phyloP scores from a whole-genome alignment of 2,329 filamentous ascomycete species.

The Penicillium sp. region DNA sequence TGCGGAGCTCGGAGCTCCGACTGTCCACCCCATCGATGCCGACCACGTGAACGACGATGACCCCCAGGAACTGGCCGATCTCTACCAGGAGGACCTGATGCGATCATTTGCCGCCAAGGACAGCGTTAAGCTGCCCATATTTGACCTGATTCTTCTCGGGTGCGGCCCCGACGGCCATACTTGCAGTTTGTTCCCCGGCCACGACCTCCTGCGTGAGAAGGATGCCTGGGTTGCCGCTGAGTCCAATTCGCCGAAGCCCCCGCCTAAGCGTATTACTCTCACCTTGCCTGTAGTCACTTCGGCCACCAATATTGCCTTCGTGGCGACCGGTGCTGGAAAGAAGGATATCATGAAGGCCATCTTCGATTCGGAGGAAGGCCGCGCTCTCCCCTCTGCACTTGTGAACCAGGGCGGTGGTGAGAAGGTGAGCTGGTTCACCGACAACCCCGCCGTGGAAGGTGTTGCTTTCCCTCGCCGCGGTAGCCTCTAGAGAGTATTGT shows the following conservation, averaged over 20 bases:
- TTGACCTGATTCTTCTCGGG: conserved; percentile 90
- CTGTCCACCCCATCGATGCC: conserved; percentile 78
- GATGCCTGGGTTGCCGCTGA: conserved; percentile 92
- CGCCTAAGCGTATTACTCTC: conserved; percentile 85
- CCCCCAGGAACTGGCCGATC: conserved; percentile 87
- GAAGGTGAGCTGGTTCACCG: conserved; percentile 93
- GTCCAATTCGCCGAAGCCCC: conserved; percentile 92
- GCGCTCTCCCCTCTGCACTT: conserved; percentile 78
- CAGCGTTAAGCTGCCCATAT: conserved; percentile 91
- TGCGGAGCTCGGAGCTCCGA: conserved; percentile 65
- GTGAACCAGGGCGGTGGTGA: conserved; percentile 85
- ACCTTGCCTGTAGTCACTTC: conserved; percentile 90
- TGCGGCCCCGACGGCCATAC: conserved; percentile 97
- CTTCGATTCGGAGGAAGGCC: conserved; percentile 76
- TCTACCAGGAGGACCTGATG: conserved; percentile 89
- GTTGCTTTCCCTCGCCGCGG: conserved; percentile 80
- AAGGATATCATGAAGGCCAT: conserved; percentile 91
- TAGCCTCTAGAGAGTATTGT: conserved; percentile 54
- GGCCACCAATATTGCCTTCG: conserved; percentile 83
- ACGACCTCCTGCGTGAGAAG: conserved; percentile 81
- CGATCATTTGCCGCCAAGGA: conserved; percentile 86
- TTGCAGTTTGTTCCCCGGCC: conserved; percentile 92
- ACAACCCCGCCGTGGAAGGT: conserved; percentile 81
- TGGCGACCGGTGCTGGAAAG: conserved; percentile 88
- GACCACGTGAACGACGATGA: conserved; percentile 72